Evolutionary conservation across 2,329 filamentous ascomycete species (phyloP).

Genomic region (Alternaria arborescens): DNA sequence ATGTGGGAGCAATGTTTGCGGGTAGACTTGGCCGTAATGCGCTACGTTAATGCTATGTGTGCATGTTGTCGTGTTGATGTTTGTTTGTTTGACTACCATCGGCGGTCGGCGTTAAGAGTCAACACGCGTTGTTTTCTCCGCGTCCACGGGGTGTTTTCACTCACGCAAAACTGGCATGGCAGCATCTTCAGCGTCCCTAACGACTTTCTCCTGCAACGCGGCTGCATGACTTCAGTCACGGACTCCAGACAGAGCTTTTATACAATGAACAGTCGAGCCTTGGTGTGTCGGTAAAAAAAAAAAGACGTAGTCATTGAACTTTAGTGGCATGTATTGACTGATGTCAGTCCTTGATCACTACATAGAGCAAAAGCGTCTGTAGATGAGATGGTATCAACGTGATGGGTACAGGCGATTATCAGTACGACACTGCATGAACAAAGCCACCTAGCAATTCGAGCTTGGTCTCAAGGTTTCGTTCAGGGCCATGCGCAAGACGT

Average conservation of each 20-base stretch:
- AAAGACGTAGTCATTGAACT: background rate
- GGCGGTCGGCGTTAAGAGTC: constrained; percentile 26
- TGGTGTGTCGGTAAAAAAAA: background rate
- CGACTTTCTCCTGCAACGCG: background rate
- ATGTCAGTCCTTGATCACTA: background rate
- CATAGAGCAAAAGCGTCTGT: background rate
- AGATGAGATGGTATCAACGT: background rate
- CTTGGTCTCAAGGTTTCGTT: background rate
- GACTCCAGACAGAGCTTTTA: background rate
- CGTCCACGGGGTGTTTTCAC: background rate
- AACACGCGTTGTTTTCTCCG: constrained; percentile 7
- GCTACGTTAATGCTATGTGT: constrained; percentile 17
- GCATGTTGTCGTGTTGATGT: constrained; percentile 13
- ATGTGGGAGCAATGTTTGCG: constrained; percentile 17
- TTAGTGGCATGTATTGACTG: background rate
- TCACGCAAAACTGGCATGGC: background rate
- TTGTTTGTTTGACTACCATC: constrained; percentile 27
- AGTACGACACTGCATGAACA: background rate
- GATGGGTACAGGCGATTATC: background rate
- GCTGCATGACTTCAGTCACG: background rate
- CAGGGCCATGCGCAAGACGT: background rate
- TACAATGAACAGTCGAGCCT: background rate
- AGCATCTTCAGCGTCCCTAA: background rate
- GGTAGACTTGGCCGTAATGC: background rate
- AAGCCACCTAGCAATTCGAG: background rate